Conservation (phyloP, 352 stramenopile species). For the Phytopythium cucurbitacearum region DNA sequence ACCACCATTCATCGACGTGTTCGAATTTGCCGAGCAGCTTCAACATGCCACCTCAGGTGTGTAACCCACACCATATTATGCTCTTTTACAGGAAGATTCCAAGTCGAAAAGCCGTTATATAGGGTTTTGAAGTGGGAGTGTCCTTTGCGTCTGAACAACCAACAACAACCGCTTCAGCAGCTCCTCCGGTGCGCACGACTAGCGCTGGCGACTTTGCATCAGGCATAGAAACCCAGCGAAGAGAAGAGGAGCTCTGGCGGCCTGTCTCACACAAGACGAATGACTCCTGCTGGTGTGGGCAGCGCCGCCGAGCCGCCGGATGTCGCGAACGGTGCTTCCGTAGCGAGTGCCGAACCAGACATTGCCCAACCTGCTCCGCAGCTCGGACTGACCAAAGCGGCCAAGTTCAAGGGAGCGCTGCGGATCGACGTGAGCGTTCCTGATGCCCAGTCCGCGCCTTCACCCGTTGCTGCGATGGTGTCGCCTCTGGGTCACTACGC, state of each 20-base stretch:
- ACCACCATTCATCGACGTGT: not conserved
- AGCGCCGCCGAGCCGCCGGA: no score
- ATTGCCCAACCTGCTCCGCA: constrained; percentile 1
- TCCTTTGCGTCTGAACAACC: not conserved
- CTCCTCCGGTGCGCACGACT: constrained; percentile 3
- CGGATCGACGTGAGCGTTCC: constrained; percentile 42
- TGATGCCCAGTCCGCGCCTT: constrained; percentile 12
- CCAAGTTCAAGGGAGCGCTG: constrained; percentile 21
- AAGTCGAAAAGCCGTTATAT: constrained; percentile 1
- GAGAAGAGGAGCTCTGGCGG: no score
- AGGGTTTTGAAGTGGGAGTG: constrained; percentile 19
- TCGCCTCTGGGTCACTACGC: constrained; percentile 45
- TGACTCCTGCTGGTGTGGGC: no score
- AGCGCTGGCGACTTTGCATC: no score
- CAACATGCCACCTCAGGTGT: not conserved
- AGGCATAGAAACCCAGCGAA: no score
- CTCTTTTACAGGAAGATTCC: constrained; percentile 16
- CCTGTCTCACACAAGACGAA: no score
- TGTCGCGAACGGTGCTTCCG: constrained; percentile 1
- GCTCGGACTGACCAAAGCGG: constrained; percentile 7
- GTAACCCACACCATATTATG: not conserved
- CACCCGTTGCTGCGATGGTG: constrained; percentile 18
- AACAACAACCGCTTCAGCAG: constrained; percentile 9
- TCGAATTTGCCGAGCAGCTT: not conserved
- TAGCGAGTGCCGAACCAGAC: not conserved